Base-by-base conservation (phyloP, 768 basidiomycete species). In the Crucibulum laeve region DNA sequence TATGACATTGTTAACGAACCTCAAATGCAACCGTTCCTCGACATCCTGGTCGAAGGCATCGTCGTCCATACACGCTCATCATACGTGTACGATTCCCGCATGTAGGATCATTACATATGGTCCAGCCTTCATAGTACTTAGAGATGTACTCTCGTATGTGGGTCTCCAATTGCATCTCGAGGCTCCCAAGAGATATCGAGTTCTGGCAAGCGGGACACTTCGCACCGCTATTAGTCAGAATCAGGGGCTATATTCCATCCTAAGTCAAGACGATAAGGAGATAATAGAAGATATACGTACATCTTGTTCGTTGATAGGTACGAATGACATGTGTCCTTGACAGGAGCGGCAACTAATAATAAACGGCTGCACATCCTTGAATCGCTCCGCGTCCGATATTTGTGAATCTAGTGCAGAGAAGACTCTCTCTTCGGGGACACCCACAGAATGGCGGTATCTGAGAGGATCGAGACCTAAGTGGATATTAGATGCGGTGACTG, bases 51-150 rank as follows among this genome's bases (percentile, higher is more conserved):
- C 78, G 76, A 43, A 92, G 58, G 59, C 96, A 99, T 39, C 84
- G 71, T 24, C 82, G 76, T 4, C 91, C 93, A 60, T 92, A 94
- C 0, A 97, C 91, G 25, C 87, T 74, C 90, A 97, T 95, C 76
- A 84, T 88, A 15, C 96, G 74, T n/a, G 95, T 93, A 26, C 88
- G 77, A 47, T 81, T 73, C 6, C 79, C 79, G 56, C 96, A 99
- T 0, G 84, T 85, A 17, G 79, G 69, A 48, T 97, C 96, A 53
- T 92, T 77, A 63, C 96, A 99, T 4, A 86, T 67, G 1, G 79
- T 84, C 88, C 89, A 94, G 1, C 83, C 82, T 54, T 96, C 81
- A 57, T 99, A 98, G 62, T 94, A 97, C 53, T 72, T 77, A 5
- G 71, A 66, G 38, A 99, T 85, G 49, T 78, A 79, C 2, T 74